These are phyloP conservation scores for Agaricus blazei DNA, from an alignment of 768 basidiomycete genomes.

Conservation along the genomic window DNA sequence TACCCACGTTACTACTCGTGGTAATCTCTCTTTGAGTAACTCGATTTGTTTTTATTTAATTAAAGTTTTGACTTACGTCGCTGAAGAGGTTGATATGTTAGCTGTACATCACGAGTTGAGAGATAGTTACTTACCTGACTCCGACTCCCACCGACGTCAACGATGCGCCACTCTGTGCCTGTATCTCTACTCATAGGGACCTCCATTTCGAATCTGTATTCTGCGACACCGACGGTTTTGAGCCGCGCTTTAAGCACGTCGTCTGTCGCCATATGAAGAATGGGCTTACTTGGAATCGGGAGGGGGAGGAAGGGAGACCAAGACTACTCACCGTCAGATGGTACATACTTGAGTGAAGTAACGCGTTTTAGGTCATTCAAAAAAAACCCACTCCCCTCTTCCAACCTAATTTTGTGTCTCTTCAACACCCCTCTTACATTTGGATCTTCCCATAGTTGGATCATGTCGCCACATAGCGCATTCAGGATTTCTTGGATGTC, in stretches of 20 bases:
- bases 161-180: constrained; percentile 69
- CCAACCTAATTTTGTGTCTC: constrained; percentile 55
- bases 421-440: constrained; percentile 50
- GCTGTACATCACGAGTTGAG: background rate
- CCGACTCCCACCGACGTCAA: constrained; percentile 74
- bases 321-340: constrained; percentile 52
- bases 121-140: constrained; percentile 46
- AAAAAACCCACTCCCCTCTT: constrained; percentile 78
- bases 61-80: constrained; percentile 18
- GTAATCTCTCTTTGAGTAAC: background rate
- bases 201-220: constrained; percentile 78
- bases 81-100: background rate
- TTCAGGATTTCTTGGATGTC: constrained; percentile 59
- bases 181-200: constrained; percentile 46
- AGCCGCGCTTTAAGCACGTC: constrained; percentile 74
- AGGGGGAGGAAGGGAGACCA: background rate
- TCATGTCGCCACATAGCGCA: constrained; percentile 59
- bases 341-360: constrained; percentile 56
- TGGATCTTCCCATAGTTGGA: constrained; percentile 61
- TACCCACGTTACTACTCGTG: constrained; percentile 50
- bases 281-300: background rate
- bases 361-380: constrained; percentile 65
- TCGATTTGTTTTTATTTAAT: background rate
- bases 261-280: constrained; percentile 32
- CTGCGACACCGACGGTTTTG: constrained; percentile 75